Evolutionary conservation across 495 filamentous ascomycete genomes (phyloP).

Genomic region (Thermochaetoides thermophila): DNA sequence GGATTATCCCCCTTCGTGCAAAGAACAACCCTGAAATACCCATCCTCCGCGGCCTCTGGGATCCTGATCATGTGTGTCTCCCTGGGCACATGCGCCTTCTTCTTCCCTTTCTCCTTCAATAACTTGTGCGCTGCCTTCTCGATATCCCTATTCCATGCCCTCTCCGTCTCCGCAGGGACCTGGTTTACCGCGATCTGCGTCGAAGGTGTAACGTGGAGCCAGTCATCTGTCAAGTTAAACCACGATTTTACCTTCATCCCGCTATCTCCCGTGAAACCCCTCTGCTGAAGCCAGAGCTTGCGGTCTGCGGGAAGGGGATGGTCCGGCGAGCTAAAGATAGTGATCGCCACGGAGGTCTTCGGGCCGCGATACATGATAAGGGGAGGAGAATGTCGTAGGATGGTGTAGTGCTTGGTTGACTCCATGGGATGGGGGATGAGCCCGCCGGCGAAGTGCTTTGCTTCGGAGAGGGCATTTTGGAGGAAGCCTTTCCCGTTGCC

Average conservation of each 20-base stretch:
- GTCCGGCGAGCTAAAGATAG: constrained; percentile 41
- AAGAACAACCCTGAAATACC: constrained; percentile 51
- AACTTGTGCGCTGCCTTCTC: constrained; percentile 40
- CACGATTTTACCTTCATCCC: constrained; percentile 52
- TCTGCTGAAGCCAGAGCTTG: constrained; percentile 49
- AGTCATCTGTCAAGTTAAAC: constrained; percentile 37
- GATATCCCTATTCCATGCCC: constrained; percentile 54
- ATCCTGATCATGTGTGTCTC: constrained; percentile 50
- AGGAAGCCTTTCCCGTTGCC: constrained; percentile 21
- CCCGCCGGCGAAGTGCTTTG: constrained; percentile 47
- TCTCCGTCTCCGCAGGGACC: constrained; percentile 36
- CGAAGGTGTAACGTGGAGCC: constrained; percentile 51
- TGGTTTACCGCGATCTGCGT: constrained; percentile 29
- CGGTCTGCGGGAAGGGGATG: constrained; percentile 40
- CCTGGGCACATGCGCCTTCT: constrained; percentile 35
- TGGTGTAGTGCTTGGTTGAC: constrained; percentile 50
- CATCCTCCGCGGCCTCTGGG: constrained; percentile 45
- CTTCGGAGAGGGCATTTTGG: constrained; percentile 37
- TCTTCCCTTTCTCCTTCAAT: constrained; percentile 21
- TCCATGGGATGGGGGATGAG: constrained; percentile 47
- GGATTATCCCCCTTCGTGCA: constrained; percentile 33
- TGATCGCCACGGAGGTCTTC: constrained; percentile 44
- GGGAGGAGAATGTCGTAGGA: constrained; percentile 48
- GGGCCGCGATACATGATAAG: constrained; percentile 50
- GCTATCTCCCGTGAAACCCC: constrained; percentile 51